Evolutionary conservation across 2,329 filamentous ascomycete species (phyloP).

Genomic region (Diaporthe capsici): DNA sequence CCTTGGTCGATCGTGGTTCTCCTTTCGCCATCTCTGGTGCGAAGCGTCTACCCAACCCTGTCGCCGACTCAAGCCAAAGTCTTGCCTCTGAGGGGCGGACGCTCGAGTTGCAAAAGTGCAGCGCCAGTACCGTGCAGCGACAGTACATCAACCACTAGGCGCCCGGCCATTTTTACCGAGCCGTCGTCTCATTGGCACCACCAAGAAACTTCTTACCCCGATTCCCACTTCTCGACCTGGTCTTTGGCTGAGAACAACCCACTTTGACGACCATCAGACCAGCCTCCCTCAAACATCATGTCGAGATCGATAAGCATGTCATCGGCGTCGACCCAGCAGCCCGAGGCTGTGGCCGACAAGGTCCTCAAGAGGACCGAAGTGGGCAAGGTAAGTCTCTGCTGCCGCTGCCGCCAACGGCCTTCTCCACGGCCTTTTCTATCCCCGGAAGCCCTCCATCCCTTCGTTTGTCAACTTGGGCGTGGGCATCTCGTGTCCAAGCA

Average conservation of each 20-base stretch:
- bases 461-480: constrained; percentile 19
- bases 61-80: constrained; percentile 1
- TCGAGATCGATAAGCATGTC: constrained; percentile 62
- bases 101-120: constrained; percentile 32
- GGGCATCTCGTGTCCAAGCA: constrained; percentile 33
- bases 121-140: not conserved
- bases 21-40: constrained; percentile 17
- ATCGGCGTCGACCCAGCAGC: constrained; percentile 74
- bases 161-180: constrained; percentile 36
- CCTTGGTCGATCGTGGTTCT: constrained; percentile 11
- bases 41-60: constrained; percentile 7
- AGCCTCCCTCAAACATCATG: constrained; percentile 38
- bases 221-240: constrained; percentile 40
- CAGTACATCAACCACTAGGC: constrained; percentile 34
- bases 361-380: constrained; percentile 81
- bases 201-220: constrained; percentile 41
- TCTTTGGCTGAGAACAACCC: constrained; percentile 30
- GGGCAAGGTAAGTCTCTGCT: constrained; percentile 71
- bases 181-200: constrained; percentile 36
- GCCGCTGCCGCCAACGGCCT: not conserved
- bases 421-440: constrained; percentile 15
- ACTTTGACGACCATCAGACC: constrained; percentile 33
- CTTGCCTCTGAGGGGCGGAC: constrained; percentile 26
- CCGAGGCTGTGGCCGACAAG: constrained; percentile 75
- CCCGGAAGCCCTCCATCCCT: constrained; percentile 20